phyloP scores from a whole-genome alignment of 2,329 filamentous ascomycete genomes.

The Acephala macrosclerotiorum region DNA sequence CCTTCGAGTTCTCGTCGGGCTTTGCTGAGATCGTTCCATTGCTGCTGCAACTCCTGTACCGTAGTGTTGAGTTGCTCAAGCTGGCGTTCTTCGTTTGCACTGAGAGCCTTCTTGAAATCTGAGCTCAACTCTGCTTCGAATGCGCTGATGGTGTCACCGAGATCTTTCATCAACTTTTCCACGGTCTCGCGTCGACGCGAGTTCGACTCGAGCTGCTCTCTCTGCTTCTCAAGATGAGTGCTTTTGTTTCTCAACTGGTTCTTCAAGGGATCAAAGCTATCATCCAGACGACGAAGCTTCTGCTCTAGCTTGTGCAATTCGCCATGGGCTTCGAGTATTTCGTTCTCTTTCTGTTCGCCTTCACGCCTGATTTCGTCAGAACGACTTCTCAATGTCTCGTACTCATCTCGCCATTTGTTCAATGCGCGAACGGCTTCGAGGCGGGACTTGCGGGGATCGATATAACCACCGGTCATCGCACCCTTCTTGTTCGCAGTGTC shows the following conservation, averaged over 20 bases:
- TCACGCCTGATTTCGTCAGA: conserved; percentile 71
- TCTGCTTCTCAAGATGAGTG: conserved; percentile 76
- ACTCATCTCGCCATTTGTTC: conserved; percentile 76
- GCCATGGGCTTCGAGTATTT: conserved; percentile 86
- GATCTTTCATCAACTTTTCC: conserved; percentile 75
- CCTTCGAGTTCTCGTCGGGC: conserved; percentile 80
- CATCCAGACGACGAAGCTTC: conserved; percentile 77
- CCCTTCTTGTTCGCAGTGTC: conserved; percentile 95
- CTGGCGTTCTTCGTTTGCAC: conserved; percentile 80
- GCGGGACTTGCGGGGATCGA: conserved; percentile 85
- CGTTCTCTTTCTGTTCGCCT: conserved; percentile 82
- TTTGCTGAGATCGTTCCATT: conserved; percentile 78
- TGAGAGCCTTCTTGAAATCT: conserved; percentile 92
- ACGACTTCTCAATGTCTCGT: conserved; percentile 70
- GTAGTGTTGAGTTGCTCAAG: conserved; percentile 74
- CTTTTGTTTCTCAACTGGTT: conserved; percentile 79
- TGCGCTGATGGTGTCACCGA: conserved; percentile 77
- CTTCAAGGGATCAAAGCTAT: conserved; percentile 81
- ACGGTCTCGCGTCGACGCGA: conserved; percentile 69
- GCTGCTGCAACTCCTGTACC: conserved; percentile 77
- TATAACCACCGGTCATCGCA: conserved; percentile 92
- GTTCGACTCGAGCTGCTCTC: conserved; percentile 77
- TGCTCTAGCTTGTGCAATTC: conserved; percentile 86
- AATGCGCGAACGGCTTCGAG: conserved; percentile 84
- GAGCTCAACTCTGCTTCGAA: conserved; percentile 83